Evolutionary conservation across 2,329 filamentous ascomycete genomes (phyloP), one percentile per base, ranked within the genome.

Genomic region (Cordyceps fumosorosea): DNA sequence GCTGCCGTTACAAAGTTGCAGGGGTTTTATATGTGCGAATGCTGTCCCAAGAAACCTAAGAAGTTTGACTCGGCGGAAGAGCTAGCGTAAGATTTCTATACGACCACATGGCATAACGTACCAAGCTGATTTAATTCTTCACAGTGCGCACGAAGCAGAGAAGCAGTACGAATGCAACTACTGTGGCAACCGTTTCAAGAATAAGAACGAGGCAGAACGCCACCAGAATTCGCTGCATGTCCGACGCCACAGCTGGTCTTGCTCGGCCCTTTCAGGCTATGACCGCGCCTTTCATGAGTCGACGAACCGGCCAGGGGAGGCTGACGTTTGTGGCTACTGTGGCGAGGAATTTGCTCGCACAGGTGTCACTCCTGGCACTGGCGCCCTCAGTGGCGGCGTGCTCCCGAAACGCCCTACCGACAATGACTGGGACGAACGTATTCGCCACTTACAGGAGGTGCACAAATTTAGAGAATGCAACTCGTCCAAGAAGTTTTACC

Each of bases 401-500:
- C 67, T 71, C 40, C 73, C 72, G 29, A 75, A 77, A 47, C 74
- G 77, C 26, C 75, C 87, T 24, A 96, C 90, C 47, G 89, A 93
- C 5, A 85, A 91, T 59, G 90, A 98, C 71, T 97, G 93, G 93
- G 90, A 96, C 58, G 82, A 86, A 64, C 87, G 95, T 63, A 86
- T 93, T 60, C 88, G 90, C 62, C 95, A 99, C 77, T 79, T 99
- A 60, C 93, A 92, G 71, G 88, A 90, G 69, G 85, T 92, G 66
- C 95, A 99, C 80, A 99, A 99, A 73, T 99, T 96, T 73, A 87
- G 92, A 65, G 95, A 98, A 77, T 99, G 95, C 83, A 99, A 99
- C 74, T 92, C 95, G 70, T 89, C 90, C 67, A 99, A 99, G 81
- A 98, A 98, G 74, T 99, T 99, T 75, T 99, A 90, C 78, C 86